These are phyloP conservation scores for Fraxinus platypoda DNA, from an alignment of 305 asterid species.

Conservation along the genomic window DNA sequence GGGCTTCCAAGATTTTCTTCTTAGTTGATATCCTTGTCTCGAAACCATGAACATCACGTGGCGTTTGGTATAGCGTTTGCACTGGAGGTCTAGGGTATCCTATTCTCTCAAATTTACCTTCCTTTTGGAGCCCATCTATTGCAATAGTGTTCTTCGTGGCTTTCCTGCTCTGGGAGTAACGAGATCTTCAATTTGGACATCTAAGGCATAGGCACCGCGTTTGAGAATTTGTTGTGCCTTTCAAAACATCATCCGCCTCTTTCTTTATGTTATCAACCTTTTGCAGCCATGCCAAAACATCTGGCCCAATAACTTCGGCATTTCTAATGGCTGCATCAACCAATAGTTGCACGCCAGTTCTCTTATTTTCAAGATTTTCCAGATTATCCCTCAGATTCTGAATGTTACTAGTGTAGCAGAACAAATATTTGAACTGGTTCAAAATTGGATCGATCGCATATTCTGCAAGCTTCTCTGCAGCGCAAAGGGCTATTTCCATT, in stretches of 20 bases:
- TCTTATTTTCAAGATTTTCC: neutral
- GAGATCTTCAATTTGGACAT: conserved; percentile 10
- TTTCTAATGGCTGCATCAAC: conserved; percentile 1
- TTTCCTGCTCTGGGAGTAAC: conserved; percentile 21
- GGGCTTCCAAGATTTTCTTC: conserved; percentile 8
- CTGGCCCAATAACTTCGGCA: neutral
- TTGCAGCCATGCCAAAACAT: conserved; percentile 19
- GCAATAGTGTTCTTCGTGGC: conserved; percentile 12
- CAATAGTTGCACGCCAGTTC: neutral
- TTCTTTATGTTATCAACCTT: neutral
- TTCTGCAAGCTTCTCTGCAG: conserved; percentile 9
- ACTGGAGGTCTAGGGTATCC: conserved; percentile 3
- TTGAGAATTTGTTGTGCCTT: neutral
- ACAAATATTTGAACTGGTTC: conserved; percentile 20
- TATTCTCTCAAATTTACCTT: neutral
- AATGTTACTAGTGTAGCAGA: conserved; percentile 16
- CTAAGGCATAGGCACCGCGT: neutral
- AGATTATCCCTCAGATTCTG: conserved; percentile 13
- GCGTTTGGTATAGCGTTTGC: neutral
- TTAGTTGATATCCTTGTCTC: conserved; percentile 24
- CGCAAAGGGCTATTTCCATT: neutral
- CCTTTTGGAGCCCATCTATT: neutral
- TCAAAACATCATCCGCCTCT: neutral
- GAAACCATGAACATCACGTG: neutral
- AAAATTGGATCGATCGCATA: conserved; percentile 1